phyloP scores from a whole-genome alignment of 208 protist genomes.

The Wallacemonas sp. region DNA sequence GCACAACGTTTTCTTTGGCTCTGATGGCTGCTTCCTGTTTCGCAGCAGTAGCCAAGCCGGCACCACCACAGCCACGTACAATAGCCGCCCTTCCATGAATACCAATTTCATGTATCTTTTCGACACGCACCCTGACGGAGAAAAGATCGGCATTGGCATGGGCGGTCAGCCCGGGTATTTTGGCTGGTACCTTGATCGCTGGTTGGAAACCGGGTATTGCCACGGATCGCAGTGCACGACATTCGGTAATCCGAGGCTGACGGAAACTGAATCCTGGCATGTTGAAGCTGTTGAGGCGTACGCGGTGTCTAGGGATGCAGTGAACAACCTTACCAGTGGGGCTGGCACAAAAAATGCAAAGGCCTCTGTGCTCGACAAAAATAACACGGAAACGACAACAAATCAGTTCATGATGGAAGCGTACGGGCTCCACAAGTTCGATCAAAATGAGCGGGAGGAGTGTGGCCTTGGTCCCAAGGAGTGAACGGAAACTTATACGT shows the following conservation, averaged over 20 bases:
- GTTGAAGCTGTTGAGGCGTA: constrained; percentile 66
- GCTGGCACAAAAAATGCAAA: not conserved
- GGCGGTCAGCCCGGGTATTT: constrained; percentile 62
- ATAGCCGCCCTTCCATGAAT: constrained; percentile 40
- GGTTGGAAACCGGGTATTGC: constrained; percentile 62
- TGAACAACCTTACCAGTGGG: constrained; percentile 15
- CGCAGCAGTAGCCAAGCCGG: not conserved
- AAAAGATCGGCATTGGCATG: constrained; percentile 71
- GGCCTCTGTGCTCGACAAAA: constrained; percentile 9
- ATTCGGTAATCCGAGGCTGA: constrained; percentile 50
- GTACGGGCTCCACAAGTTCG: constrained; percentile 56
- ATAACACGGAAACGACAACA: constrained; percentile 29
- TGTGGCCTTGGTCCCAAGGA: too few species aligned
- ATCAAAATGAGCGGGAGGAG: constrained; percentile 40
- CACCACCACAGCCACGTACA: constrained; percentile 31
- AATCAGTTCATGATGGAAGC: constrained; percentile 59
- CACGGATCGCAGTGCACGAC: constrained; percentile 50
- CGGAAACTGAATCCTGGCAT: constrained; percentile 43
- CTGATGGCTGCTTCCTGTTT: constrained; percentile 66
- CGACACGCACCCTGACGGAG: constrained; percentile 51
- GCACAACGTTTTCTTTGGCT: constrained; percentile 67
- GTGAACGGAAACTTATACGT: not conserved
- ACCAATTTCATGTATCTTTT: constrained; percentile 85
- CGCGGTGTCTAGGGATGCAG: constrained; percentile 38
- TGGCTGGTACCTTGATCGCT: constrained; percentile 74